phyloP scores from a whole-genome alignment of 352 stramenopile genomes.

The Globisporangium cystogenes region DNA sequence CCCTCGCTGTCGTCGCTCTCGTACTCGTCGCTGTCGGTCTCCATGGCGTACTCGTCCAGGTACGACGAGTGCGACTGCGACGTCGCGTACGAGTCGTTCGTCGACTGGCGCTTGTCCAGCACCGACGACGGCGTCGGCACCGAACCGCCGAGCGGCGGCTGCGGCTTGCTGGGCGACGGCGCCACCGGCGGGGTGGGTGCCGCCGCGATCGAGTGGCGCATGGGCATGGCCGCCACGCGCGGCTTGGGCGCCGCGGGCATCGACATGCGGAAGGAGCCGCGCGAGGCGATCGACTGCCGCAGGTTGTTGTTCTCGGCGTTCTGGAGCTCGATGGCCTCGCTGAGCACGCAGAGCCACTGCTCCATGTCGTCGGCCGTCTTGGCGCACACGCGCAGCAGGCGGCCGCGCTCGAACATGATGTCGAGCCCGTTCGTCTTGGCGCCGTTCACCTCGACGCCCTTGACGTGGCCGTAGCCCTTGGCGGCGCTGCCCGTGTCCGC shows the following conservation, averaged over 20 bases:
- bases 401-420: conserved; percentile 71
- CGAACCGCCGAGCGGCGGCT: conserved; percentile 11
- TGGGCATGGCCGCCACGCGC: conserved; percentile 24
- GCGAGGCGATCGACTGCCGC: conserved; percentile 38
- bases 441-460: conserved; percentile 64
- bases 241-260: conserved; percentile 16
- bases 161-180: conserved; percentile 20
- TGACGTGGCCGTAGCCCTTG: conserved; percentile 80
- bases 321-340: conserved; percentile 59
- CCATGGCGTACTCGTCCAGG: conserved; percentile 30
- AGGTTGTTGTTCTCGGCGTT: conserved; percentile 54
- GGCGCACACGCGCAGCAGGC: conserved; percentile 64
- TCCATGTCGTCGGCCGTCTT: conserved; percentile 62
- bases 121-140: conserved; percentile 15
- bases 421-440: conserved; percentile 58
- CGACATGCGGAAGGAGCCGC: conserved; percentile 37
- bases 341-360: conserved; percentile 67
- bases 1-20: conserved; percentile 66
- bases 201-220: conserved; percentile 42
- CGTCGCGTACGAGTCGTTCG: conserved; percentile 25
- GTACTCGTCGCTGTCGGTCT: conserved; percentile 39
- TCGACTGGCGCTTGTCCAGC: conserved; percentile 28
- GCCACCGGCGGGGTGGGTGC: conserved; percentile 6
- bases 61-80: conserved; percentile 30
- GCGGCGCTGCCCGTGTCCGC: conserved; percentile 59